Base-by-base conservation (phyloP, 768 basidiomycete genomes). In the Suillus brevipes region DNA sequence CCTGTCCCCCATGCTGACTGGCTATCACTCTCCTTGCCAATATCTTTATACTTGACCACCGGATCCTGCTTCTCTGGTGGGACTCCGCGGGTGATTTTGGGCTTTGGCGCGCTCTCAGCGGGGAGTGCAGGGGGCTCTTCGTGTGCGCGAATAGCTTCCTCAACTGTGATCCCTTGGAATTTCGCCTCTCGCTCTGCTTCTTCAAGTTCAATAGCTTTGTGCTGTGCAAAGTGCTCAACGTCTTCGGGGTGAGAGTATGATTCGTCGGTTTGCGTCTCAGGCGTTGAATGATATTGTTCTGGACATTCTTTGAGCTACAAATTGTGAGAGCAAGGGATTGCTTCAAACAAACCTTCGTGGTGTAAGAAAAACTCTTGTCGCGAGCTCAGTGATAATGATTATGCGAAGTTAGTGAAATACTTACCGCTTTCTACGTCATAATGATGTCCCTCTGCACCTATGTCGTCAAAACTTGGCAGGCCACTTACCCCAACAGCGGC, bases 211-310 rank as follows among this genome's bases (percentile, higher is more conserved):
- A 99, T 98, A 5, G 78, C 71, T 69, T 91, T 92, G 74, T 99
- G 97, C 61, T 93, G 87, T 34, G 87, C 83, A 73, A 99, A 99
- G 73, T 99, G 97, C 70, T 96, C 95, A 55, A 90, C 64, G 75
- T 95, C 94, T 77, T 99, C 97, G 1, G 95, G 91, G 75, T 99
- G 97, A 65, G 74, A 90, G 78, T 99, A 99, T 0, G 95, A 85
- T 69, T 94, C 94, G 74, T 98, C 96, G 0, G 95, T 95, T 77
- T 99, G 97, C 0, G 97, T 99, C 75, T 99, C 97, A 0, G 95
- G 96, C 42, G 97, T 98, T 36, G 89, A 90, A 78, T 99, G 97
- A 82, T 84, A 97, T 78, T 93, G 79, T 79, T 99, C 93, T 94
- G 28, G 12, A 34, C 4, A 64, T 42, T 12, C 7, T 42, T 28